A percentile compares a stretch with the other conserved stretches of the same genome.
phyloP scores from a whole-genome alignment of 352 stramenopile species.

The Phytophthora foliorum region DNA sequence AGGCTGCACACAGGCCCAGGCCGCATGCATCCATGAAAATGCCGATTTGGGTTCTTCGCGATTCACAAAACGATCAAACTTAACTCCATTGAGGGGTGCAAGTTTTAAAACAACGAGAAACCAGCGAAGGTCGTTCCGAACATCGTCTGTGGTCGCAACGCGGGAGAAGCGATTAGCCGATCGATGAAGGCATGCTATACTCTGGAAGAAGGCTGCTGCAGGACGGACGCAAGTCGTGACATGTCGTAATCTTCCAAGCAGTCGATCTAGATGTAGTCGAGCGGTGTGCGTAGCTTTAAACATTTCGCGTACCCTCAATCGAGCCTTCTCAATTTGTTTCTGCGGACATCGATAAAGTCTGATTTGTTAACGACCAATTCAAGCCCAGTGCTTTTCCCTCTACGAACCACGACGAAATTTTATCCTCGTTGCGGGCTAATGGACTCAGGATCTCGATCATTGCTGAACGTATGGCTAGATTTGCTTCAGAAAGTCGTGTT shows the following conservation, averaged over 20 bases:
- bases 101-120: too few species aligned
- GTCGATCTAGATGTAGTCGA: background rate
- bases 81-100: background rate
- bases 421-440: constrained; percentile 14
- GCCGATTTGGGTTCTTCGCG: background rate
- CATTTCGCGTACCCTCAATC: background rate
- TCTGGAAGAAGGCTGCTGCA: background rate
- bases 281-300: background rate
- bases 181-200: too few species aligned
- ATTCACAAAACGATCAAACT: background rate
- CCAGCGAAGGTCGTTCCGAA: too few species aligned
- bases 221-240: background rate
- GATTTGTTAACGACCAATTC: background rate
- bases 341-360: constrained; percentile 6
- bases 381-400: constrained; percentile 12
- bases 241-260: background rate
- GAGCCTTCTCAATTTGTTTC: constrained; percentile 17
- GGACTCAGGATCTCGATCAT: constrained; percentile 16
- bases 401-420: constrained; percentile 11
- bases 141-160: too few species aligned
- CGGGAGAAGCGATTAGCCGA: too few species aligned
- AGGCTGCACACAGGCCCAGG: background rate
- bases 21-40: background rate
- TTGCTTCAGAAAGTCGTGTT: constrained; percentile 11
- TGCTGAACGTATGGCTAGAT: background rate